phyloP scores from a whole-genome alignment of 495 filamentous ascomycete genomes.

The Neurospora africana region DNA sequence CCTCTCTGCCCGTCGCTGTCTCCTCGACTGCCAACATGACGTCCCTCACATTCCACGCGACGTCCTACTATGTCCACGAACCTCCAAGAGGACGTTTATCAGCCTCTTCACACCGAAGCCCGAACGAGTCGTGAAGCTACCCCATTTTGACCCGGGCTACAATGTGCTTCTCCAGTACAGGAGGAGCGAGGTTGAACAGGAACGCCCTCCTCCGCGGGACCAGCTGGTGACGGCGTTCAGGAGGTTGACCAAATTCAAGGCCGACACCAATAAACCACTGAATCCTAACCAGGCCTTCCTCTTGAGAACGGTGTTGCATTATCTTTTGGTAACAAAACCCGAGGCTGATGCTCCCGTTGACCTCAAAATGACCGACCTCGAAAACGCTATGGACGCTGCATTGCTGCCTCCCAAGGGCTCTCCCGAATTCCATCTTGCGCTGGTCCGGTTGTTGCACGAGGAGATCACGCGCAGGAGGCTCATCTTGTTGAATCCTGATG shows the following conservation, averaged over 20 bases:
- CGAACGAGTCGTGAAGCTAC: conserved; percentile 38
- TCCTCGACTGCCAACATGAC: conserved; percentile 8
- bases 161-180: conserved; percentile 42
- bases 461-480: conserved; percentile 33
- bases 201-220: conserved; percentile 46
- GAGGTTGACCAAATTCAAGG: conserved; percentile 51
- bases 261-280: conserved; percentile 35
- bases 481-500: conserved; percentile 12
- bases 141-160: conserved; percentile 51
- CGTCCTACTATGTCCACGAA: conserved; percentile 14
- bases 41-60: conserved; percentile 17
- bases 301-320: conserved; percentile 44
- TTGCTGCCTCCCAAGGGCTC: conserved; percentile 26
- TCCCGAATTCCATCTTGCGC: conserved; percentile 32
- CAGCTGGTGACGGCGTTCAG: conserved; percentile 54
- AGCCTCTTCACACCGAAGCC: conserved; percentile 45
- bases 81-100: conserved; percentile 43
- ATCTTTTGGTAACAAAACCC: conserved; percentile 40
- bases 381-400: conserved; percentile 30
- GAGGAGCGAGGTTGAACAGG: conserved; percentile 31
- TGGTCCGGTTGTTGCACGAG: conserved; percentile 47
- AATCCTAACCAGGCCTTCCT: conserved; percentile 56
- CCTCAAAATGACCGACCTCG: conserved; percentile 42
- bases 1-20: conserved; percentile 7
- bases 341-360: conserved; percentile 24